Percentiles rank a stretch among this genome's conserved stretches.
Evolutionary conservation across 2,329 filamentous ascomycete genomes (phyloP).

Genomic region (Phyllachora maydis): DNA sequence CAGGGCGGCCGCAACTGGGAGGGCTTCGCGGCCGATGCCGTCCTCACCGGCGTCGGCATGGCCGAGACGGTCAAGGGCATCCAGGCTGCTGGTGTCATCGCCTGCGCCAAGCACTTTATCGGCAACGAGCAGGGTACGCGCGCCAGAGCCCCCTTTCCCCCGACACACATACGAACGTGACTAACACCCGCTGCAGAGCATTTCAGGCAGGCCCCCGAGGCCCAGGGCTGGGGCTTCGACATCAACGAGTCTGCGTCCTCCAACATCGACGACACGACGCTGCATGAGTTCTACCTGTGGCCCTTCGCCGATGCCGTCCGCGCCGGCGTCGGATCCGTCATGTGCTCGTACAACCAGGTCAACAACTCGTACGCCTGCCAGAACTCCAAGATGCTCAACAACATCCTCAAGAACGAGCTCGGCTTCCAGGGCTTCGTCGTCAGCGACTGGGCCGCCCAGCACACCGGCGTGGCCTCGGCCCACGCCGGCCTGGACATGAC

Average conservation of each 20-base stretch:
- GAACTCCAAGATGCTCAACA: constrained; percentile 41
- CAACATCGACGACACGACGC: constrained; percentile 35
- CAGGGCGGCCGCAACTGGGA: constrained; percentile 57
- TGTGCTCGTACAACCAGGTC: constrained; percentile 38
- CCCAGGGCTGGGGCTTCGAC: constrained; percentile 36
- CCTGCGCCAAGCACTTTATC: constrained; percentile 57
- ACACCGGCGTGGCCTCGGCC: constrained; percentile 43
- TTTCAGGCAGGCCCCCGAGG: constrained; percentile 42
- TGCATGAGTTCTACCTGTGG: constrained; percentile 44
- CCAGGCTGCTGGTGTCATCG: constrained; percentile 60
- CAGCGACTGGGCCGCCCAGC: constrained; percentile 41
- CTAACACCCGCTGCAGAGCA: constrained; percentile 27
- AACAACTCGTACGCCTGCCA: constrained; percentile 49
- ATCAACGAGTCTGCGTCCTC: constrained; percentile 33
- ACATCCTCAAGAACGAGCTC: constrained; percentile 41
- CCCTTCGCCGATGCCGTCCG: constrained; percentile 40
- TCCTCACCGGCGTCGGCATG: constrained; percentile 51
- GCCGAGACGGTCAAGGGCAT: constrained; percentile 59
- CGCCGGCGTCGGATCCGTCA: constrained; percentile 26
- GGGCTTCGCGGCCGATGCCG: constrained; percentile 51
- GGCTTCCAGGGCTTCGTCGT: constrained; percentile 47
- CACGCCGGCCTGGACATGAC: constrained; percentile 64
- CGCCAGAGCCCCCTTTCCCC: background rate
- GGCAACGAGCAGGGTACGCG: constrained; percentile 39
- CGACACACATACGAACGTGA: background rate